phyloP scores from a whole-genome alignment of 2,329 filamentous ascomycete genomes.

The Xylaria polymorpha region DNA sequence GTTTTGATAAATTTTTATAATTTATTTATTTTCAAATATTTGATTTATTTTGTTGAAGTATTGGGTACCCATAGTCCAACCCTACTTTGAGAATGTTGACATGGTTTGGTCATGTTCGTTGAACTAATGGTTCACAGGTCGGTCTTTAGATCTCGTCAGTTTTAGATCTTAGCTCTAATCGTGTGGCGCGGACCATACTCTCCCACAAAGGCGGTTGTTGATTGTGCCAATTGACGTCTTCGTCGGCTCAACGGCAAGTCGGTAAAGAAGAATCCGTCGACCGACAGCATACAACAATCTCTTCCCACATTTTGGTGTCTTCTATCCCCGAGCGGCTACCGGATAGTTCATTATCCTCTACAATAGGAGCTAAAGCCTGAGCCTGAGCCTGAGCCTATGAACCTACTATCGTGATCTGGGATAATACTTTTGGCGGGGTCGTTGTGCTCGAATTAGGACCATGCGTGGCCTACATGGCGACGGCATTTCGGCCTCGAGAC shows the following conservation, averaged over 20 bases:
- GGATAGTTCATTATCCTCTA: background rate
- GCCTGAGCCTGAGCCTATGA: background rate
- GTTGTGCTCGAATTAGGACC: too few species aligned
- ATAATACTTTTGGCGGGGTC: background rate
- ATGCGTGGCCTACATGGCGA: too few species aligned
- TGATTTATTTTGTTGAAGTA: too few species aligned
- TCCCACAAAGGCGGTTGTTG: background rate
- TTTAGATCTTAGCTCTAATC: conserved; percentile 13
- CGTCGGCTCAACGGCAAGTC: background rate
- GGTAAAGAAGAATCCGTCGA: background rate
- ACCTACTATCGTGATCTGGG: background rate
- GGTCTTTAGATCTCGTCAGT: background rate
- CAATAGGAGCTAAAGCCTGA: background rate
- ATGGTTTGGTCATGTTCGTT: background rate
- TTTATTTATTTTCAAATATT: too few species aligned
- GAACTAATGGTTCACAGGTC: background rate
- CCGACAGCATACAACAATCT: too few species aligned
- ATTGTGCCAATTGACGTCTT: background rate
- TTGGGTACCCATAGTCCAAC: too few species aligned
- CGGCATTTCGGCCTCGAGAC: background rate
- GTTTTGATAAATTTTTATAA: too few species aligned
- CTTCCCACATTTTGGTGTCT: background rate
- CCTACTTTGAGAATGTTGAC: background rate
- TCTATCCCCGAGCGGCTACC: background rate
- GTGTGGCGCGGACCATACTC: conserved; percentile 6